A percentile compares a stretch with the other conserved stretches of the same genome.
Evolutionary conservation across 305 asterid genomes (phyloP).

Genomic region (Rubia peregrina): DNA sequence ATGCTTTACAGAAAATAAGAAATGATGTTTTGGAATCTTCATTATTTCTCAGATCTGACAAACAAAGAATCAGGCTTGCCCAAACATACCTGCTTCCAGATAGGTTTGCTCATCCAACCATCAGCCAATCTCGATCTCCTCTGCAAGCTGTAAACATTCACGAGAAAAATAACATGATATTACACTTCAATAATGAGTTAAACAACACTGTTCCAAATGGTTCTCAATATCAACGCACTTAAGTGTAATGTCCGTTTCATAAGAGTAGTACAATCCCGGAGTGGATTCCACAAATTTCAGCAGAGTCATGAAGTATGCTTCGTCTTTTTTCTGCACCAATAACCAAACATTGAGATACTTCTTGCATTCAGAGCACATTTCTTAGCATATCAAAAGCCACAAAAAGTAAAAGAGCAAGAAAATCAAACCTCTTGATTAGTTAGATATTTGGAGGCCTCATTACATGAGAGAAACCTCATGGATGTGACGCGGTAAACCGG

Average conservation of each 20-base stretch:
- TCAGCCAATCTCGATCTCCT: constrained; percentile 68
- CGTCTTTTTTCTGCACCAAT: constrained; percentile 63
- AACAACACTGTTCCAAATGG: constrained; percentile 14
- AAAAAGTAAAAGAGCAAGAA: neutral
- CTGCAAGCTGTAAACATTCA: constrained; percentile 65
- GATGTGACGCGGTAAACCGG: constrained; percentile 68
- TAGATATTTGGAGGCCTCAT: constrained; percentile 56
- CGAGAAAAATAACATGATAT: constrained; percentile 11
- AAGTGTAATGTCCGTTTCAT: constrained; percentile 80
- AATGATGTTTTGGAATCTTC: neutral
- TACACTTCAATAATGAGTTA: constrained; percentile 3
- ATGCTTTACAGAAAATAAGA: neutral
- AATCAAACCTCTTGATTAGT: constrained; percentile 58
- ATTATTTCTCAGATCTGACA: neutral
- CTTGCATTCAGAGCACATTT: neutral
- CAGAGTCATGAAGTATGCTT: constrained; percentile 65
- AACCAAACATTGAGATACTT: neutral
- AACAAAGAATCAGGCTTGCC: neutral
- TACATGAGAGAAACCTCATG: constrained; percentile 80
- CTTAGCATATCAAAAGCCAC: neutral
- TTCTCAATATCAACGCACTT: constrained; percentile 39
- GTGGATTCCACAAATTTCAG: constrained; percentile 60
- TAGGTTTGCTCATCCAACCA: constrained; percentile 88
- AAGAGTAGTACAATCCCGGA: constrained; percentile 86
- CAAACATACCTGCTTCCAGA: constrained; percentile 82